Percentiles rank a stretch among this genome's conserved stretches.
Evolutionary conservation across 352 stramenopile genomes (phyloP).

Genomic region (Pythium sukuiense): DNA sequence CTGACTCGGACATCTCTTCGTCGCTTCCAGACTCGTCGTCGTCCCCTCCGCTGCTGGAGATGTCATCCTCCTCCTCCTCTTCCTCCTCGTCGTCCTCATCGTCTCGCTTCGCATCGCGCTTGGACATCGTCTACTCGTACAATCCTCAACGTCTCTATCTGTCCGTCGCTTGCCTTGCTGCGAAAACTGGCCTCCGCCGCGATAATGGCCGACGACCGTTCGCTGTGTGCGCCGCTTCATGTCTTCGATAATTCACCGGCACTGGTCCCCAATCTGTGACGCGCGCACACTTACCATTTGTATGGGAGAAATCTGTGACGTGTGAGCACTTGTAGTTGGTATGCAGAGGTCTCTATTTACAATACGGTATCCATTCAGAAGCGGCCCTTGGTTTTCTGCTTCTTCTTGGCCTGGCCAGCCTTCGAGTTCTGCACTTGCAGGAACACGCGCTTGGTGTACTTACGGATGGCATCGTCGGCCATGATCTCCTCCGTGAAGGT

Average conservation of each 20-base stretch:
- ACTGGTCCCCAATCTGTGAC: slow-evolving; percentile 15
- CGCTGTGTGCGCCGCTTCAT: slow-evolving; percentile 25
- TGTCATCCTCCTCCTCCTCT: slow-evolving; percentile 41
- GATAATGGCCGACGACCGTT: slow-evolving; percentile 22
- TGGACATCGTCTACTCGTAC: slow-evolving; percentile 42
- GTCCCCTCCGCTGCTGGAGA: slow-evolving; percentile 34
- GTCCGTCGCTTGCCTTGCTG: not conserved
- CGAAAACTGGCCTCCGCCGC: not conserved
- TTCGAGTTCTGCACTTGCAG: slow-evolving; percentile 64
- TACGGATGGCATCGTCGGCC: slow-evolving; percentile 77
- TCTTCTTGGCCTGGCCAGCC: slow-evolving; percentile 50
- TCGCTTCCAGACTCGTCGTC: slow-evolving; percentile 62
- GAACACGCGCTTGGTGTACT: slow-evolving; percentile 88
- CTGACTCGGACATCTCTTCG: slow-evolving; percentile 75
- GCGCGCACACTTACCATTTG: slow-evolving; percentile 10
- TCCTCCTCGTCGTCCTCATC: slow-evolving; percentile 29
- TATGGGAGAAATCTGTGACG: slow-evolving; percentile 7
- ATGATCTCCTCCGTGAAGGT: slow-evolving; percentile 96
- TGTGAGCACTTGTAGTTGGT: slow-evolving; percentile 11
- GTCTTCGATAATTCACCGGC: slow-evolving; percentile 9
- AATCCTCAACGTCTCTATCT: not conserved
- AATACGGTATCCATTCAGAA: slow-evolving; percentile 26
- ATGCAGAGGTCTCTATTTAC: slow-evolving; percentile 15
- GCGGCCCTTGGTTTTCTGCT: slow-evolving; percentile 23
- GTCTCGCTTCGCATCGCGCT: slow-evolving; percentile 54